phyloP scores from a whole-genome alignment of 2,329 filamentous ascomycete genomes.

The Penicillium corylophilum region DNA sequence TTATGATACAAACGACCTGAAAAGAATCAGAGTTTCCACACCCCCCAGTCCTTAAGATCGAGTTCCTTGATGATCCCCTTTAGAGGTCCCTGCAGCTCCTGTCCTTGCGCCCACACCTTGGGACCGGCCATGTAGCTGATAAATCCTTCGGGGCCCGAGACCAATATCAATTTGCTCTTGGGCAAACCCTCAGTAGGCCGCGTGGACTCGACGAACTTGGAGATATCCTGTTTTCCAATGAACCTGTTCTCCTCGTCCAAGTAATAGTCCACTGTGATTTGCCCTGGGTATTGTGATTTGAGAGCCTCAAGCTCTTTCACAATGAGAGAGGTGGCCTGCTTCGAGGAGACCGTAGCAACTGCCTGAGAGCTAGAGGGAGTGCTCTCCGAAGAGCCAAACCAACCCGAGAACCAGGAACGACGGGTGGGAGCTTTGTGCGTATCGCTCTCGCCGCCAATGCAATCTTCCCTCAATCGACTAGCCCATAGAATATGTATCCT shows the following conservation, averaged over 20 bases:
- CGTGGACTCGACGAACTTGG: conserved; percentile 28
- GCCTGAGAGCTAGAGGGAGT: not conserved
- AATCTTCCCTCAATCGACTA: conserved; percentile 66
- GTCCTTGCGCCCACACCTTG: conserved; percentile 71
- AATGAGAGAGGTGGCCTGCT: conserved; percentile 40
- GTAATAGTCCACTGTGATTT: conserved; percentile 69
- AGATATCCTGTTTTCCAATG: conserved; percentile 58
- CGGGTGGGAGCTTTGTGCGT: conserved; percentile 20
- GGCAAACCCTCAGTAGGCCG: conserved; percentile 24
- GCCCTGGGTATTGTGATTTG: conserved; percentile 56
- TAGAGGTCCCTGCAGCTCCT: conserved; percentile 72
- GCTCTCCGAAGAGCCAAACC: conserved; percentile 22
- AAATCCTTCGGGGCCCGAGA: conserved; percentile 91
- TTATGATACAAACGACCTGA: conserved; percentile 20
- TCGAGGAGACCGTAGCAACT: not conserved
- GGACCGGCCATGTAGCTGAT: conserved; percentile 75
- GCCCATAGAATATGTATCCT: conserved; percentile 80
- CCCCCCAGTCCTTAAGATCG: conserved; percentile 56
- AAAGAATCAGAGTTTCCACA: conserved; percentile 55
- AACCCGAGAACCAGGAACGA: conserved; percentile 32
- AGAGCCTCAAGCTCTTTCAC: conserved; percentile 64
- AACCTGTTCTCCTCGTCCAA: conserved; percentile 75
- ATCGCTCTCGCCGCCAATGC: conserved; percentile 58
- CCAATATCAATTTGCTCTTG: conserved; percentile 61
- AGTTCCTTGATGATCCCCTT: conserved; percentile 66